Evolutionary conservation across 208 protist genomes (phyloP).

Genomic region (Angomonas desouzai): DNA sequence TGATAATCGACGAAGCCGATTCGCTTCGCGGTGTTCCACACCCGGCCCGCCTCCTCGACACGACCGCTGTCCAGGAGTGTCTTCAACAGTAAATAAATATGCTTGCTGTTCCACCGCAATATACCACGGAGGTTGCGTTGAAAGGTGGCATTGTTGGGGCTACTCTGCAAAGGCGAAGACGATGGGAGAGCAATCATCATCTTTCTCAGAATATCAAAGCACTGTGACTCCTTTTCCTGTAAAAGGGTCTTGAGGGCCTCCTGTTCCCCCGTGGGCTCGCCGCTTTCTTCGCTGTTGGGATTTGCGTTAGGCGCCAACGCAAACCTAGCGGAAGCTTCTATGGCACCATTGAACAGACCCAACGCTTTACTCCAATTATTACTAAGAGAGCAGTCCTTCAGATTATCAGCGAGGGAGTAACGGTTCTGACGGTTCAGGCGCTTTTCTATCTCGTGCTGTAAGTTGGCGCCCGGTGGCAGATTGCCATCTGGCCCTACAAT

Average conservation of each 20-base stretch:
- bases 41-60: constrained; percentile 40
- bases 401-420: constrained; percentile 51
- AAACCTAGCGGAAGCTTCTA: constrained; percentile 22
- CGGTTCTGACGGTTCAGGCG: not conserved
- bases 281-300: not conserved
- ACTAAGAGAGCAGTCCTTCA: constrained; percentile 57
- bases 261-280: not conserved
- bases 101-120: constrained; percentile 56
- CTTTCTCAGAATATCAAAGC: constrained; percentile 31
- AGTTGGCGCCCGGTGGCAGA: not conserved
- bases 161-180: not conserved
- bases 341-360: constrained; percentile 44
- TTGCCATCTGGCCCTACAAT: not conserved
- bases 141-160: not conserved
- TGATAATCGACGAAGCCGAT: constrained; percentile 64
- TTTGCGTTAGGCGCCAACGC: constrained; percentile 4
- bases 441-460: not conserved
- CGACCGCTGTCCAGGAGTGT: constrained; percentile 43
- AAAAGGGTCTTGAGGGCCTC: constrained; percentile 6
- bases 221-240: constrained; percentile 19
- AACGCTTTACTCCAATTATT: constrained; percentile 58
- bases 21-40: constrained; percentile 66
- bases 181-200: constrained; percentile 30
- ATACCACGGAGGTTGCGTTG: constrained; percentile 37
- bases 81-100: constrained; percentile 72